Evolutionary conservation across 768 basidiomycete genomes (phyloP), one percentile per base, ranked within the genome.

Genomic region (Pulveroboletus ravenelii): DNA sequence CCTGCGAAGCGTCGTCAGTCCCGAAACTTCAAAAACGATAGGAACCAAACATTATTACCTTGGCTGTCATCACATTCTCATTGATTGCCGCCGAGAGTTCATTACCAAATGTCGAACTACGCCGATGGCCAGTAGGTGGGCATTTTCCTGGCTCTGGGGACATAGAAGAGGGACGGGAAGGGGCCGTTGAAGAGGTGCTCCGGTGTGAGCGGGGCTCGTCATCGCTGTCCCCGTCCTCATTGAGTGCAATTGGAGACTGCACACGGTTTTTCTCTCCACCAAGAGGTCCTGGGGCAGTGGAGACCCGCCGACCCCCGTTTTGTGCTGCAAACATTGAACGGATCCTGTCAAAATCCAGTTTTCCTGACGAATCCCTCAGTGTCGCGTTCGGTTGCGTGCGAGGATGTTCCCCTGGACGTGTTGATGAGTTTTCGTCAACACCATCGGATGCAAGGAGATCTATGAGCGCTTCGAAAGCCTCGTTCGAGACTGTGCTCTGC

Each of bases 371-470:
- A 37, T 67, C 67, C 46, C 67, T 51, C 42, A 69, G 41, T 6
- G 52, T 34, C 37, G 36, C 1, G 41, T 52, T 48, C 4, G 49
- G 29, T 17, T 52, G 55, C 20, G 43, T 14, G 23, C 39, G 48
- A 18, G 46, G n/a, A 10, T 18, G 41, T 15, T 37, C 18, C 5
- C 23, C 39, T 8, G 47, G 25, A 20, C 17, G 20, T 13, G 31
- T 31, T 15, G 49, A 35, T 1, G 51, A 35, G 29, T 40, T 9
- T 32, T 61, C 48, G 36, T 64, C 56, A 14, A 54, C 27, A 18
- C 63, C 65, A 41, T 67, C 67, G 4, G 59, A 51, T n/a, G 65
- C 53, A 7, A 67, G 65, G 41, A 67, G 56, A 29, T 67, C 66
- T 25, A 69, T 65, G 43, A 67, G 61, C 0, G 47, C 45, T 14